phyloP scores from a whole-genome alignment of 2,329 filamentous ascomycete species.

The Coleophoma crateriformis region DNA sequence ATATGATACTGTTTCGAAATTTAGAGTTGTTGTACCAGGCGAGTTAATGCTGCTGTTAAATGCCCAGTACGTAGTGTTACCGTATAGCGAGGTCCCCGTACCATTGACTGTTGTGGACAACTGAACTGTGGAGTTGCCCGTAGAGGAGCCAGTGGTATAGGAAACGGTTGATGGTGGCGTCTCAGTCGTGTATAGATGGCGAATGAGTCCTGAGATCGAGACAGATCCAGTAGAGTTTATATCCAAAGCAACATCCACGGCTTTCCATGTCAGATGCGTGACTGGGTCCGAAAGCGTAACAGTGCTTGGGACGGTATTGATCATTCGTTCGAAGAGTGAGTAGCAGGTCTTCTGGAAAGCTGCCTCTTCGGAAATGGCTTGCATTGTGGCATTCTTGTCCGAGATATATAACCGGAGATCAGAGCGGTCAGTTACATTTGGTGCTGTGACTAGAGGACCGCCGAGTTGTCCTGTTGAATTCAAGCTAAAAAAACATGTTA shows the following conservation, averaged over 20 bases:
- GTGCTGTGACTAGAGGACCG: slow-evolving; percentile 31
- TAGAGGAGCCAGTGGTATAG: not conserved
- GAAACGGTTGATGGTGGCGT: not conserved
- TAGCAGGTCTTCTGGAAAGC: slow-evolving; percentile 7
- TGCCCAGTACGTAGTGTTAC: slow-evolving; percentile 3
- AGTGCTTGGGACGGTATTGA: slow-evolving; percentile 5
- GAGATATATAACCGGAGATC: slow-evolving; percentile 11
- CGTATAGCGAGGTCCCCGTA: slow-evolving; percentile 1
- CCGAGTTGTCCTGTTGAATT: slow-evolving; percentile 42
- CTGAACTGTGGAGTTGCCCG: not conserved
- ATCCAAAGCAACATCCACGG: not conserved
- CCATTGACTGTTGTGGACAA: not conserved
- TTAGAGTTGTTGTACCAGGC: slow-evolving; percentile 5
- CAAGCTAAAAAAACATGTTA: slow-evolving; percentile 35
- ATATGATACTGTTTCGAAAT: slow-evolving; percentile 3
- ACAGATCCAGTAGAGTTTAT: slow-evolving; percentile 2
- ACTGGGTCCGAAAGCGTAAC: slow-evolving; percentile 4
- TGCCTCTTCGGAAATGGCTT: slow-evolving; percentile 1
- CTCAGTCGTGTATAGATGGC: slow-evolving; percentile 4
- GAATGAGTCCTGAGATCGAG: slow-evolving; percentile 4
- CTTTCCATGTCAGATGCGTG: slow-evolving; percentile 3
- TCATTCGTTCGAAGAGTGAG: slow-evolving; percentile 7
- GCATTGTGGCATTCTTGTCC: slow-evolving; percentile 9
- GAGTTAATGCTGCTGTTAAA: slow-evolving; percentile 4
- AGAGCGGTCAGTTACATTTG: slow-evolving; percentile 5